phyloP scores from a whole-genome alignment of 83 land plant genomes.

The Larix sibirica region DNA sequence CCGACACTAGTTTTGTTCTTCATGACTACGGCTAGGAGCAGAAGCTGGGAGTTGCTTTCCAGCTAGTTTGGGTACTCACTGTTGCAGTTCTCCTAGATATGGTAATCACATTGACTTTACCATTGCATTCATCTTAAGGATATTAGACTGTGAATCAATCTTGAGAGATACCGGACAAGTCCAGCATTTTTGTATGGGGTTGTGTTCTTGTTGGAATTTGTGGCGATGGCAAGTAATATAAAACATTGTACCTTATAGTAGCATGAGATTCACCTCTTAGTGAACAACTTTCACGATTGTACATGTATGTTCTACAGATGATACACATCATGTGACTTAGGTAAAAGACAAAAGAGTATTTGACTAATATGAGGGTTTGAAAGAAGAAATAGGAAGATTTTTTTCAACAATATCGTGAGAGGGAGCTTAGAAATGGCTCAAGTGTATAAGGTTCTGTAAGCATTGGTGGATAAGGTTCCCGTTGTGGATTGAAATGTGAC shows the following conservation, averaged over 20 bases:
- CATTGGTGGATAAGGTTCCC: too few species aligned
- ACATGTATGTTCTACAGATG: not conserved
- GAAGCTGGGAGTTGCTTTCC: not conserved
- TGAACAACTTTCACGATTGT: not conserved
- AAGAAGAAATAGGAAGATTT: not conserved
- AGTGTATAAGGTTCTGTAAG: too few species aligned
- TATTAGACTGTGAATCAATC: not conserved
- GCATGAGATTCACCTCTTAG: not conserved
- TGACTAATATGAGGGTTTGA: not conserved
- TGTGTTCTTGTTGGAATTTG: not conserved
- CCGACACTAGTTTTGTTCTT: not conserved
- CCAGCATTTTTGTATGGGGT: not conserved
- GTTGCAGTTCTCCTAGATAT: not conserved
- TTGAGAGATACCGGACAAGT: too few species aligned
- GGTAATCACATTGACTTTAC: not conserved
- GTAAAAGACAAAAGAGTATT: too few species aligned
- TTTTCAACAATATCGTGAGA: not conserved
- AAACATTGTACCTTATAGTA: not conserved
- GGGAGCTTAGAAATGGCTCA: conserved; percentile 9
- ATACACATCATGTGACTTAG: not conserved
- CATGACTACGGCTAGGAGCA: not conserved
- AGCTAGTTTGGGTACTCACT: not conserved
- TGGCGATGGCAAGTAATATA: not conserved
- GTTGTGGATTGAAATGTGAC: not conserved
- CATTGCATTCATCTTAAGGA: not conserved